A percentile compares a stretch with the other conserved stretches of the same genome.
These are phyloP conservation scores for Teunomyces pallodes DNA, from an alignment of 805 yeast species.

Conservation along the genomic window DNA sequence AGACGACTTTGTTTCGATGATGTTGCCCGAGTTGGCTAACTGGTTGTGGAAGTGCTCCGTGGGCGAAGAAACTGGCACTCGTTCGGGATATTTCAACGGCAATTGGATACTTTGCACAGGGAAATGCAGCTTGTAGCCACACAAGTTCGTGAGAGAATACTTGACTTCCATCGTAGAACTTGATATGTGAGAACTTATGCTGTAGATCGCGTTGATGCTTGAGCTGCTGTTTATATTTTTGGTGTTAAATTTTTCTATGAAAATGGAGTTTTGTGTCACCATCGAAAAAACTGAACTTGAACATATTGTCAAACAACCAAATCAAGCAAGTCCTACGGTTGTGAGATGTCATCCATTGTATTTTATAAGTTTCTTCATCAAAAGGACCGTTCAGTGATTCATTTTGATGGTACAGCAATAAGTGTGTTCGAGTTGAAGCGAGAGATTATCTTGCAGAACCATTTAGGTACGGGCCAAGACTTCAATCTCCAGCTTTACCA, in stretches of 20 bases:
- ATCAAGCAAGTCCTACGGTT: no score
- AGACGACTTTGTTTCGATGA: conserved; percentile 20
- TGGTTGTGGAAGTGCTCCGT: conserved; percentile 23
- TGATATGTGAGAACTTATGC: background rate
- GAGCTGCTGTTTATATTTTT: conserved; percentile 1
- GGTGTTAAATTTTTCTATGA: conserved; percentile 5
- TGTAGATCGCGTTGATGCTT: background rate
- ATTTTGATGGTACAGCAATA: conserved; percentile 95
- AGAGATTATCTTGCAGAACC: conserved; percentile 80
- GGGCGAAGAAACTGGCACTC: conserved; percentile 6
- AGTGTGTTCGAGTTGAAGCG: conserved; percentile 92
- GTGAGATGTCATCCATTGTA: conserved; percentile 75
- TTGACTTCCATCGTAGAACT: conserved; percentile 10
- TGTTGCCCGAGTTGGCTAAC: conserved; percentile 18
- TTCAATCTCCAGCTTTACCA: conserved; percentile 74
- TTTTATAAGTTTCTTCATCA: conserved; percentile 87
- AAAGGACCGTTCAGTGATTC: conserved; percentile 69
- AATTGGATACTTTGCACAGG: conserved; percentile 15
- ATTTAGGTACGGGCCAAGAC: conserved; percentile 78
- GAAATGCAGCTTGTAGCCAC: conserved; percentile 18
- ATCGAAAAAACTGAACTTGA: conserved; percentile 2
- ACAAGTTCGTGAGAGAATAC: conserved; percentile 17
- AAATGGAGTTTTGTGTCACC: conserved; percentile 1
- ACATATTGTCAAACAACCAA: background rate
- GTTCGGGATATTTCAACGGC: conserved; percentile 24